phyloP scores from a whole-genome alignment of 371 early-diverging fungal genomes.

The Mortierella sp. region DNA sequence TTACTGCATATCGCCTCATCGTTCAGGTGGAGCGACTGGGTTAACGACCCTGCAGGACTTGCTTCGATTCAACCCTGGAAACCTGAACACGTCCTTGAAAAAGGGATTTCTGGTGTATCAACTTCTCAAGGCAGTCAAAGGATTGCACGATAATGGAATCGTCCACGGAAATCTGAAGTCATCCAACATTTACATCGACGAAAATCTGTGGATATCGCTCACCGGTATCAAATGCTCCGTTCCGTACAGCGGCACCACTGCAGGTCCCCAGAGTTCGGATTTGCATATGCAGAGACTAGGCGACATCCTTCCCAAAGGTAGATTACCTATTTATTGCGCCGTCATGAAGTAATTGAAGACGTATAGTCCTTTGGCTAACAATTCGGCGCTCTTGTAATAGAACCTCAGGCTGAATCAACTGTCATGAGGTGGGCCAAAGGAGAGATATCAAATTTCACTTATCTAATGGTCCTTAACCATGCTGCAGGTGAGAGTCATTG shows the following conservation, averaged over 20 bases:
- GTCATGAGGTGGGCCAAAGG: constrained; percentile 79
- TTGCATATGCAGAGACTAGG: not conserved
- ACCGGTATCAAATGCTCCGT: constrained; percentile 68
- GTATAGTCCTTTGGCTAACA: too few relatives aligned
- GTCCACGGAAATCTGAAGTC: constrained; percentile 69
- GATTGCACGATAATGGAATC: constrained; percentile 66
- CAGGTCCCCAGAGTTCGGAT: not conserved
- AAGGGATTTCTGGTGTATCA: constrained; percentile 73
- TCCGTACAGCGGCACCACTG: constrained; percentile 9
- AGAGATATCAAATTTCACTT: constrained; percentile 84
- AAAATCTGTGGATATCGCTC: constrained; percentile 71
- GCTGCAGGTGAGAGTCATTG: constrained; percentile 71
- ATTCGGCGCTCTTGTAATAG: constrained; percentile 29
- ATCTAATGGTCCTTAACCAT: constrained; percentile 85
- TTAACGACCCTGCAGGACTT: constrained; percentile 71
- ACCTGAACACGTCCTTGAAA: constrained; percentile 68
- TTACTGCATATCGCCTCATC: constrained; percentile 68
- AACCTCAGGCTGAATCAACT: constrained; percentile 64
- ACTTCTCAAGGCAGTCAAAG: constrained; percentile 62
- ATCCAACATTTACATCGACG: constrained; percentile 73
- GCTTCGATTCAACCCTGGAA: constrained; percentile 72
- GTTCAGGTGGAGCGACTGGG: constrained; percentile 55
- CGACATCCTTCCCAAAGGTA: constrained; percentile 29
- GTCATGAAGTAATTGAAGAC: too few relatives aligned
- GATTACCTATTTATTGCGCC: too few relatives aligned